These are phyloP conservation scores for Cercospora nicotianae DNA, from an alignment of 2,329 filamentous ascomycete species.

Conservation along the genomic window DNA sequence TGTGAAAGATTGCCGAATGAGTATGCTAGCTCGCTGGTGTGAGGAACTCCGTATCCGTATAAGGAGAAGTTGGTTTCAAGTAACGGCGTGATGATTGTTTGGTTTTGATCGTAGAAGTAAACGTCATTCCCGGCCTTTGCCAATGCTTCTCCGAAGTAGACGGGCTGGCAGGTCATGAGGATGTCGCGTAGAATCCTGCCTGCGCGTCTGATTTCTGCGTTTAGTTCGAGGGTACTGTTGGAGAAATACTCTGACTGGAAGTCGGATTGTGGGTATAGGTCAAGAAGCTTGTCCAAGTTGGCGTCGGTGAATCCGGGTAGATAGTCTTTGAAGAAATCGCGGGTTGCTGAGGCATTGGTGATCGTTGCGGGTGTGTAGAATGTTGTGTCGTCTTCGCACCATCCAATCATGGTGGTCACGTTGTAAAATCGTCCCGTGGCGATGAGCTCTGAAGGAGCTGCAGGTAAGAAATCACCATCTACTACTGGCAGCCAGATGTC, in stretches of 20 bases:
- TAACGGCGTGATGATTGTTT: constrained; percentile 53
- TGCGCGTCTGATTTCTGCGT: constrained; percentile 53
- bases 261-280: constrained; percentile 43
- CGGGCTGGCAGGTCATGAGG: constrained; percentile 52
- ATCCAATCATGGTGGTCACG: constrained; percentile 44
- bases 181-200: constrained; percentile 55
- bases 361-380: constrained; percentile 38
- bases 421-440: constrained; percentile 43
- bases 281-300: constrained; percentile 34
- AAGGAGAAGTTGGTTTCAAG: constrained; percentile 39
- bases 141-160: constrained; percentile 47
- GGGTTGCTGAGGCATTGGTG: constrained; percentile 39
- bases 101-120: constrained; percentile 56
- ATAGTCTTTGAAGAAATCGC: constrained; percentile 45
- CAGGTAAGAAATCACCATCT: constrained; percentile 51
- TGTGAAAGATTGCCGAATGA: constrained; percentile 46
- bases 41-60: constrained; percentile 49
- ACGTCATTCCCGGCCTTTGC: constrained; percentile 43
- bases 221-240: constrained; percentile 37
- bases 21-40: constrained; percentile 57
- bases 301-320: constrained; percentile 40
- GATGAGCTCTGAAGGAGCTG: constrained; percentile 45
- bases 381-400: constrained; percentile 47
- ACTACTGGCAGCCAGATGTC: constrained; percentile 55
- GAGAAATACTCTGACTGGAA: constrained; percentile 43